These are phyloP conservation scores for Coleophoma cylindrospora DNA, from an alignment of 2,329 filamentous ascomycete species.

Conservation along the genomic window DNA sequence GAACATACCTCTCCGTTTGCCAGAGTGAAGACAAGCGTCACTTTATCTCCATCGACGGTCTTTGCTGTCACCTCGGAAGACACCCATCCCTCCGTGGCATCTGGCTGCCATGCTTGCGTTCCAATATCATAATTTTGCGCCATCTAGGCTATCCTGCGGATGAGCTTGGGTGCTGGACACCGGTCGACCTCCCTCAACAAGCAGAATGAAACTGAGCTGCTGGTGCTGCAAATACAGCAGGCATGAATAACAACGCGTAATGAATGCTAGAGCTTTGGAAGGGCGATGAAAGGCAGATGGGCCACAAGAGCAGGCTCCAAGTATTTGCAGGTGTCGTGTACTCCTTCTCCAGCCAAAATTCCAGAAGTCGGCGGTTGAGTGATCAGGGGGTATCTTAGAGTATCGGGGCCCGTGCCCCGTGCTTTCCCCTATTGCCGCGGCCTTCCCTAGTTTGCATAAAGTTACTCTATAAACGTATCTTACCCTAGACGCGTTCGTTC, in stretches of 20 bases:
- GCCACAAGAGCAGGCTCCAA: conserved; percentile 7
- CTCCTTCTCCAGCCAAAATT: neutral
- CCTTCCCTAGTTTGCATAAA: no score
- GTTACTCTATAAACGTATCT: no score
- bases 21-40: conserved; percentile 80
- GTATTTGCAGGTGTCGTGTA: conserved; percentile 1
- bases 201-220: conserved; percentile 10
- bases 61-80: conserved; percentile 91
- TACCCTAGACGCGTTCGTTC: no score
- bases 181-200: conserved; percentile 10
- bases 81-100: conserved; percentile 93
- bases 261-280: neutral
- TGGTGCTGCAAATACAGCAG: conserved; percentile 15
- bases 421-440: neutral
- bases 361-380: neutral
- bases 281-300: conserved; percentile 5
- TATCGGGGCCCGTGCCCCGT: neutral
- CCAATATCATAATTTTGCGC: conserved; percentile 94
- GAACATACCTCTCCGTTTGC: conserved; percentile 82
- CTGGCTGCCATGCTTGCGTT: conserved; percentile 97
- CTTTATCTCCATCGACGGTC: conserved; percentile 77
- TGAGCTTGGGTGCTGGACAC: conserved; percentile 3
- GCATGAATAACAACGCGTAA: conserved; percentile 15
- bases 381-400: no score
- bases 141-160: conserved; percentile 46